Base-by-base conservation (phyloP, 192 early-diverging fungal species). In the Entomortierella beljakovae region DNA sequence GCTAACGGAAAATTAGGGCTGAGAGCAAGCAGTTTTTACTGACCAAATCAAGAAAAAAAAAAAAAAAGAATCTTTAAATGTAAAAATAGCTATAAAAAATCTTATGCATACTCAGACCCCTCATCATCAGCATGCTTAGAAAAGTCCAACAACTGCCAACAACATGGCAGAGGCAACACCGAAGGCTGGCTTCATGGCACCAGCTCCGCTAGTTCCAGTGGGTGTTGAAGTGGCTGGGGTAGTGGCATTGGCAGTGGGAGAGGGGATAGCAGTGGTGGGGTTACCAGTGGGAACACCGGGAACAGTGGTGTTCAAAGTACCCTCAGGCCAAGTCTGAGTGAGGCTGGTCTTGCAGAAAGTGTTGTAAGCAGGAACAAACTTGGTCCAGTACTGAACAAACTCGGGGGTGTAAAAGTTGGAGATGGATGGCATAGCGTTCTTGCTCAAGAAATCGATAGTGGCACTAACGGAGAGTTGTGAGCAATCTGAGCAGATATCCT, bases 331-430 rank as follows among this genome's bases (percentile, higher is more conserved):
- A 49, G 62, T 20, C 70, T 73, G 70, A 35, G 49, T 38, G 29
- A 59, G 51, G 7, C 35, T 34, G 22, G 71, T 55, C 64, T 74
- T 74, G 71, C 71, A 74, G 9, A 61, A 26, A 35, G 18, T 54
- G 64, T 74, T 74, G 71, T 74, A 74, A 34, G 55, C 50, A 2
- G 28, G 34, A 8, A 74, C 64, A 7, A 59, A 23, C 49, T 74
- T 74, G 63, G 57, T 67, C 71, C 71, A 74, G 71, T 66, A 74
- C 50, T 74, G 63, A 28, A 74, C 71, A 74, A 74, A 74, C 71
- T 74, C 71, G 29, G 71, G 64, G 15, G 71, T 74, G 64, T 74
- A 74, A 42, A 74, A 74, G 51, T 53, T 54, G 16, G 63, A 23
- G 38, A 74, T 48, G 7, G 18, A 7, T 35, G 71, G 71, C 71